A percentile compares a stretch with the other conserved stretches of the same genome.
These are phyloP conservation scores for Lactarius pseudohatsudake DNA, from an alignment of 768 basidiomycete genomes.

Conservation along the genomic window DNA sequence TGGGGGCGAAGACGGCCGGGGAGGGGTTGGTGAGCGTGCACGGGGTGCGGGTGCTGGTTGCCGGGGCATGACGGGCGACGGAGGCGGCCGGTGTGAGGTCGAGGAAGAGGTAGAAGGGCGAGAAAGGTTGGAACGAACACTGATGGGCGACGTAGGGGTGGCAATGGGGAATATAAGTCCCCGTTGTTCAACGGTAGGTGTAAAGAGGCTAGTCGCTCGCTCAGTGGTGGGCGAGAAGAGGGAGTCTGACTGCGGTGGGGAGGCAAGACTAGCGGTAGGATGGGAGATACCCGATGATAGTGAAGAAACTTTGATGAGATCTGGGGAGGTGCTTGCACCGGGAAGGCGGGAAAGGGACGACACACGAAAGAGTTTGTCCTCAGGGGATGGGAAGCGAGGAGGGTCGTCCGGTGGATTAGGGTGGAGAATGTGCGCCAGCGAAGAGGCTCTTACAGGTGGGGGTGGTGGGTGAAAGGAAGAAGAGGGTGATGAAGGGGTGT, in stretches of 20 bases:
- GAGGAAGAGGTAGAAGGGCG: conserved; percentile 30
- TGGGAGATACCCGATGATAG: conserved; percentile 15
- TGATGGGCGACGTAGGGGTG: conserved; percentile 22
- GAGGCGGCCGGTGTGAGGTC: conserved; percentile 23
- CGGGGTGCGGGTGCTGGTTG: conserved; percentile 22
- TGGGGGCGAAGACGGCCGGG: conserved; percentile 29
- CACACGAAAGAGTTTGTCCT: conserved; percentile 27
- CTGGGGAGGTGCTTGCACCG: conserved; percentile 9
- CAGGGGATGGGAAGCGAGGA: conserved; percentile 28
- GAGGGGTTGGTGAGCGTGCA: conserved; percentile 28
- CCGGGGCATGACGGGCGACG: conserved; percentile 28
- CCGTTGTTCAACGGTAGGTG: conserved; percentile 25
- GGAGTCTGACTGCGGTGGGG: conserved; percentile 21
- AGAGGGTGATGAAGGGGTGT: conserved; percentile 41
- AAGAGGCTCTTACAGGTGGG: conserved; percentile 26
- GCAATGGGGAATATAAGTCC: conserved; percentile 6
- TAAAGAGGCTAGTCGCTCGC: conserved; percentile 19
- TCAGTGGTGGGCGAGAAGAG: conserved; percentile 26
- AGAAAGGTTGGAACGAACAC: conserved; percentile 22
- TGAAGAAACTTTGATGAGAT: conserved; percentile 12
- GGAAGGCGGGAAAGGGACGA: conserved; percentile 23
- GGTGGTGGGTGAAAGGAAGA: conserved; percentile 27
- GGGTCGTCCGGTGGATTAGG: conserved; percentile 27
- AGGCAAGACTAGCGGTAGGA: conserved; percentile 5
- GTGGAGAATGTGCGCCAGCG: conserved; percentile 32